A percentile compares a stretch with the other conserved stretches of the same genome.
Evolutionary conservation across 768 basidiomycete species (phyloP).

Genomic region (Tephrocybe sp.): DNA sequence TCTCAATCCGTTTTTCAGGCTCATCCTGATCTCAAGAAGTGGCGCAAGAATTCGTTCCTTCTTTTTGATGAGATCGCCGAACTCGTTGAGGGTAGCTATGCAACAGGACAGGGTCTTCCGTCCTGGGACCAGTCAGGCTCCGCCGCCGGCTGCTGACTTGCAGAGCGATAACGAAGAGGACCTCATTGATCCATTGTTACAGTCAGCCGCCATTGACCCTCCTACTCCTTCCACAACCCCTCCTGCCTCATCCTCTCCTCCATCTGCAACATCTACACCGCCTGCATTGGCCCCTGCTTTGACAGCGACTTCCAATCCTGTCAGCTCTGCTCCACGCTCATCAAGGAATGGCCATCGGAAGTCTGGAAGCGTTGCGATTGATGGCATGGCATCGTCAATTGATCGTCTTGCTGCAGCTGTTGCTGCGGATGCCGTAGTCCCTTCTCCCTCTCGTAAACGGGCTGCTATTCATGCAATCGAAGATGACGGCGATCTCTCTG

Average conservation of each 20-base stretch:
- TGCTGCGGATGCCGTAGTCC: neutral
- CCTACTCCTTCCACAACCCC: too few relatives aligned
- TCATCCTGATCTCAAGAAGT: constrained; percentile 17
- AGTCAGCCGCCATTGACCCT: too few relatives aligned
- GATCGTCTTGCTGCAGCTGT: constrained; percentile 16
- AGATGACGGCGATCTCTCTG: constrained; percentile 20
- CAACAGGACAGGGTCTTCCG: constrained; percentile 14
- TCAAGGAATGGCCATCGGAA: constrained; percentile 1
- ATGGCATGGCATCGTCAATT: constrained; percentile 19
- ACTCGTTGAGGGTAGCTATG: constrained; percentile 16
- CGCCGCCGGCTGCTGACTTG: neutral
- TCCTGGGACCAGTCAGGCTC: constrained; percentile 7
- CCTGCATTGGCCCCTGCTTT: neutral
- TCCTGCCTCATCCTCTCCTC: too few relatives aligned
- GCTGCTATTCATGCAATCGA: constrained; percentile 17
- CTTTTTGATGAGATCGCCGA: constrained; percentile 19
- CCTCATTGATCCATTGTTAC: neutral
- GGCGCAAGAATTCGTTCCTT: constrained; percentile 23
- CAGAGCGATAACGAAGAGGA: neutral
- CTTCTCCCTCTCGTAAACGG: constrained; percentile 9
- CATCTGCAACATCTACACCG: too few relatives aligned
- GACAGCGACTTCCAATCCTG: too few relatives aligned
- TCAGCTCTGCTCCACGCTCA: too few relatives aligned
- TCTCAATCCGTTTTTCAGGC: constrained; percentile 2
- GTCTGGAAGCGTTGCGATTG: constrained; percentile 11